phyloP scores from a whole-genome alignment of 2,329 filamentous ascomycete species.

The Sphaerulina musiva region DNA sequence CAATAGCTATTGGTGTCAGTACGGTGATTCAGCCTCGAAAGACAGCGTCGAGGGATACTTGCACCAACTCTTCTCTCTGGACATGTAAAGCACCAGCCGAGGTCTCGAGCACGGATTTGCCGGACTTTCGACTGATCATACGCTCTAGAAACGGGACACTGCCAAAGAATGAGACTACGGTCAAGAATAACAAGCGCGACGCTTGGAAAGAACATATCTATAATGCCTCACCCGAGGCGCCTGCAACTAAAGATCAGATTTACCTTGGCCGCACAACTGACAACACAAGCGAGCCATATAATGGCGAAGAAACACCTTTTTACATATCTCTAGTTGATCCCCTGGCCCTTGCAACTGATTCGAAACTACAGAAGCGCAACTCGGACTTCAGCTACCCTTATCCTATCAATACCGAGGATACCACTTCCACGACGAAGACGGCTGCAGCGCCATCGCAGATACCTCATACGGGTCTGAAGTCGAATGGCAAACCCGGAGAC shows the following conservation, averaged over 20 bases:
- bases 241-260: conserved; percentile 61
- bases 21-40: conserved; percentile 70
- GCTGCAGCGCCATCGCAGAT: conserved; percentile 49
- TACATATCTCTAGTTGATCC: conserved; percentile 64
- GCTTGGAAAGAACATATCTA: conserved; percentile 29
- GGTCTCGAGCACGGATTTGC: conserved; percentile 61
- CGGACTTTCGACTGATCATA: conserved; percentile 75
- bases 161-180: conserved; percentile 28
- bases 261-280: conserved; percentile 88
- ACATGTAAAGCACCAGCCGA: conserved; percentile 66
- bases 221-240: conserved; percentile 51
- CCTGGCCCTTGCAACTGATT: conserved; percentile 28
- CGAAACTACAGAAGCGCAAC: conserved; percentile 18
- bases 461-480: conserved; percentile 55
- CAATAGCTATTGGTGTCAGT: conserved; percentile 75
- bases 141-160: conserved; percentile 46
- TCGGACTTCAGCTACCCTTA: conserved; percentile 25
- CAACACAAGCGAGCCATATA: conserved; percentile 60
- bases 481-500: conserved; percentile 65
- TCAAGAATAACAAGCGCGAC: conserved; percentile 5
- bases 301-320: conserved; percentile 82
- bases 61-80: conserved; percentile 73
- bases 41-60: conserved; percentile 49
- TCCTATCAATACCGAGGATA: conserved; percentile 8
- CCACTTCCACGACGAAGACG: conserved; percentile 19